Percentiles rank a stretch among this genome's conserved stretches.
phyloP scores from a whole-genome alignment of 352 stramenopile species.

The Phytophthora foliorum region DNA sequence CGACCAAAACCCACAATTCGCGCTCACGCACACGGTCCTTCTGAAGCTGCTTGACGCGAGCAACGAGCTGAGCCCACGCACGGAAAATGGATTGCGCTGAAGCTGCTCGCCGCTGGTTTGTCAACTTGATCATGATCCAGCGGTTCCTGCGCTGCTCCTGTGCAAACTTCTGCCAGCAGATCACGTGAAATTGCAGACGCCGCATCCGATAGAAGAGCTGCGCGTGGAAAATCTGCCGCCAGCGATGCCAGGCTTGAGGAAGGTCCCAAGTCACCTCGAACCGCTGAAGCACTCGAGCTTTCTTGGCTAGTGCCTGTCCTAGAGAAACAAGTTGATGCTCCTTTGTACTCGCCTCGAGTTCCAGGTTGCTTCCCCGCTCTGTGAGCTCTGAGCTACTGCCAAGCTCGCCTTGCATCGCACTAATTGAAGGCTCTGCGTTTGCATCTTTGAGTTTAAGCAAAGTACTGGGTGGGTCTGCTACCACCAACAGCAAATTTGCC shows the following conservation, averaged over 20 bases:
- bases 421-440: neutral
- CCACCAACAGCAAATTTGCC: slow-evolving; percentile 32
- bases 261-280: slow-evolving; percentile 56
- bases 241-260: slow-evolving; percentile 56
- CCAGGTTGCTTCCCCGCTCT: neutral
- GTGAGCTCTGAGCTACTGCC: neutral
- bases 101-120: slow-evolving; percentile 5
- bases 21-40: slow-evolving; percentile 58
- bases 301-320: slow-evolving; percentile 37
- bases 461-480: slow-evolving; percentile 5
- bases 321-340: slow-evolving; percentile 23
- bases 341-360: neutral
- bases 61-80: slow-evolving; percentile 55
- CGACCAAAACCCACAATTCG: slow-evolving; percentile 67
- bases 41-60: slow-evolving; percentile 55
- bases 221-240: slow-evolving; percentile 70
- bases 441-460: neutral
- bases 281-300: slow-evolving; percentile 62
- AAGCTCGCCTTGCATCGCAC: neutral
- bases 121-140: slow-evolving; percentile 35
- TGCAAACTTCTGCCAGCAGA: slow-evolving; percentile 43
- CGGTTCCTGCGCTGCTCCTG: slow-evolving; percentile 16
- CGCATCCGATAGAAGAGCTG: slow-evolving; percentile 69
- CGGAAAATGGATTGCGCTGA: slow-evolving; percentile 25
- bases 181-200: slow-evolving; percentile 39